A percentile compares a stretch with the other conserved stretches of the same genome.
phyloP scores from a whole-genome alignment of 2,329 filamentous ascomycete genomes.

The Ascochyta clinopodiicola region DNA sequence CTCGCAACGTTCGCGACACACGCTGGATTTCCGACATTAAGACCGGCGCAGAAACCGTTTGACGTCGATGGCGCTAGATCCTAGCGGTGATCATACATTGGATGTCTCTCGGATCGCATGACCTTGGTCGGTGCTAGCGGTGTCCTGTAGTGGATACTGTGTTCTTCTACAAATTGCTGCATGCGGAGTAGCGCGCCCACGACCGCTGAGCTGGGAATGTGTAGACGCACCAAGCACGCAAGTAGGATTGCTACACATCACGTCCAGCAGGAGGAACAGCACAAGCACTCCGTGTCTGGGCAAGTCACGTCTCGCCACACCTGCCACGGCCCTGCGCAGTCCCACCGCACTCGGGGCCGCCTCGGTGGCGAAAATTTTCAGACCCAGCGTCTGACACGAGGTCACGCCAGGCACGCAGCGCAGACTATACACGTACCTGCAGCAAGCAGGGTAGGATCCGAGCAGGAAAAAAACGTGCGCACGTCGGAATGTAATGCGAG shows the following conservation, averaged over 20 bases:
- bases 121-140: slow-evolving; percentile 18
- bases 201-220: slow-evolving; percentile 10
- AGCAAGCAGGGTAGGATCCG: neutral
- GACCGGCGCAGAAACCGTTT: slow-evolving; percentile 10
- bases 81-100: slow-evolving; percentile 23
- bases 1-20: slow-evolving; percentile 11
- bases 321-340: neutral
- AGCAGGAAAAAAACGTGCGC: neutral
- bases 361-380: slow-evolving; percentile 13
- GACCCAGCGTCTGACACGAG: neutral
- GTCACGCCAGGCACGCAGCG: neutral
- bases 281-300: neutral
- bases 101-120: slow-evolving; percentile 25
- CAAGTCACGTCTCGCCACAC: neutral
- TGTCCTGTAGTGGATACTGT: slow-evolving; percentile 5
- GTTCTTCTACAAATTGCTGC: slow-evolving; percentile 4
- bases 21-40: neutral
- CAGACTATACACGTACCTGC: slow-evolving; percentile 1
- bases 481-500: neutral
- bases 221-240: slow-evolving; percentile 1
- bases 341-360: neutral
- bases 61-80: slow-evolving; percentile 18
- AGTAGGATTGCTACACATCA: neutral
- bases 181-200: neutral
- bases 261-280: neutral